Evolutionary conservation across 2,329 filamentous ascomycete species (phyloP).

Genomic region (Diaporthe australafricana): DNA sequence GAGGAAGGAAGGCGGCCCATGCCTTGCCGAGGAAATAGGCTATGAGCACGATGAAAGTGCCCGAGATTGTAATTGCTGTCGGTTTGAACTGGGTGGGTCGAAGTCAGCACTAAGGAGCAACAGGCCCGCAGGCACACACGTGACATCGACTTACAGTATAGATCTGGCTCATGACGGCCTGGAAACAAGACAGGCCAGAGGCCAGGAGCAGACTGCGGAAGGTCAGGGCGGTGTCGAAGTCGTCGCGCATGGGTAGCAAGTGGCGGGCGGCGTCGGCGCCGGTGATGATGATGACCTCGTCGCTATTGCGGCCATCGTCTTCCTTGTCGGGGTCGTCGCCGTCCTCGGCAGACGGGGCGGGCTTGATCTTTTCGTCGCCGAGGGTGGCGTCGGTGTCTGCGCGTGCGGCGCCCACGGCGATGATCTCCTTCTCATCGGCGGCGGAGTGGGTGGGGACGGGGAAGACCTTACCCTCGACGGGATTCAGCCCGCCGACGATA

Average conservation of each 20-base stretch:
- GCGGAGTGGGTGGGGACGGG: conserved; percentile 44
- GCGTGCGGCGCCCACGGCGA: conserved; percentile 36
- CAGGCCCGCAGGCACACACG: not conserved
- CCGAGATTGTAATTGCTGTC: conserved; percentile 58
- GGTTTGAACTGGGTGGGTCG: conserved; percentile 60
- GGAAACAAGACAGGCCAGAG: conserved; percentile 61
- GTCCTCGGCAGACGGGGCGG: conserved; percentile 37
- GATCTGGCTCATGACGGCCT: conserved; percentile 67
- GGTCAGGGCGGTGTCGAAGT: conserved; percentile 62
- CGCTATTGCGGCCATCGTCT: conserved; percentile 40
- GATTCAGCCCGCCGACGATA: conserved; percentile 44
- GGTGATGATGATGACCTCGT: conserved; percentile 61
- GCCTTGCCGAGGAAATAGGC: conserved; percentile 65
- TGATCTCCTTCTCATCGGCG: conserved; percentile 46
- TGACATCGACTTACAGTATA: conserved; percentile 57
- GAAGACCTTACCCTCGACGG: conserved; percentile 46
- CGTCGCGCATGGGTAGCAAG: conserved; percentile 62
- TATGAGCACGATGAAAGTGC: conserved; percentile 68
- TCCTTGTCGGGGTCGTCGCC: conserved; percentile 45
- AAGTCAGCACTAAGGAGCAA: conserved; percentile 14
- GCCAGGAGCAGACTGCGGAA: conserved; percentile 65
- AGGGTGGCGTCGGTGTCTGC: conserved; percentile 22
- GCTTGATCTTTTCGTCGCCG: conserved; percentile 40
- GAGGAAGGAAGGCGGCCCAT: conserved; percentile 60
- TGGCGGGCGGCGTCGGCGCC: conserved; percentile 62